Evolutionary conservation across 2,329 filamentous ascomycete genomes (phyloP), one percentile per base, ranked within the genome.

Genomic region (Apiospora saccharicola): DNA sequence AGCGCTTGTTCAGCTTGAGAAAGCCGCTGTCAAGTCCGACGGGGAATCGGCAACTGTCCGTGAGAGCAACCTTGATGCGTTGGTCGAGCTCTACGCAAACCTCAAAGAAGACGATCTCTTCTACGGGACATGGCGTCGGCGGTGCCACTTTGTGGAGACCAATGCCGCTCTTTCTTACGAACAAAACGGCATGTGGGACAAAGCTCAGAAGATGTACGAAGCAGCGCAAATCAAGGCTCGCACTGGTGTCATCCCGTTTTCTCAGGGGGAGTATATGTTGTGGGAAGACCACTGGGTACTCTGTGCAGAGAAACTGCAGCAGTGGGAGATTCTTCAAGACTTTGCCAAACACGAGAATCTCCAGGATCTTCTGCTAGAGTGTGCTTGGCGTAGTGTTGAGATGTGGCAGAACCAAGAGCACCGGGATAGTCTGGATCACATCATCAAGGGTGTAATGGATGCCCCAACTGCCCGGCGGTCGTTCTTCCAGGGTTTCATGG

Each of bases 201-300:
- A 98, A 83, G 95, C 97, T 0, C 97, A 99, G 83, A 93, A 94
- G 79, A 92, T 98, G 85, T 99, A 98, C 81, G 96, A 99, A 82
- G 92, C 92, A 71, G 96, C 97, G 0, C 97, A 99, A 82, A 94
- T 99, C 81, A 99, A 98, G 82, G 96, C 97, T 64, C 91, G 97
- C 67, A 98, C 96, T 0, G 96, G 95, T 70, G 94, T 96, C n/a
- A 91, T 98, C 74, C 96, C 96, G 0, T 98, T 98, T 82, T 98
- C 96, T 0, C 94, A 97, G 78, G 95, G 92, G 44, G 96, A 99
- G 82, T 99, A 99, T 83, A 98, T 97, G 90, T 89, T 99, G 0
- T 99, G 96, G 96, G 96, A 99, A 83, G 96, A 99, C 80, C 97
- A 99, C 78, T 99, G 96, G 96, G 92, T 99, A 57, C 89, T 98